Conservation (phyloP, 164 flowering plant species). For the Vitis rotundifolia region DNA sequence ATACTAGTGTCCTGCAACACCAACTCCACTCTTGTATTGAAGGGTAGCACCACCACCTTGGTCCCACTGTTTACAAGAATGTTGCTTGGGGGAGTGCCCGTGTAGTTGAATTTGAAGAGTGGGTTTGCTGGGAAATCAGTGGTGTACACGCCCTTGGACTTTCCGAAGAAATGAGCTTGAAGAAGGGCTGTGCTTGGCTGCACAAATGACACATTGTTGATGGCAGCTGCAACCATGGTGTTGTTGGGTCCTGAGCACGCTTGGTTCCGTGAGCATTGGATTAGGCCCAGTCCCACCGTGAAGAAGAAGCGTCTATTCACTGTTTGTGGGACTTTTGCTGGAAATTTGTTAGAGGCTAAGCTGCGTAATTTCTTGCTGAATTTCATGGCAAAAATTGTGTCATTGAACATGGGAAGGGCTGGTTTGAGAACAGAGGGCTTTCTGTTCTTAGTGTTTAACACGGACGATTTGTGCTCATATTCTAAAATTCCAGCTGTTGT, state of each 20-base stretch:
- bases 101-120: conserved; percentile 45
- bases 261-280: conserved; percentile 44
- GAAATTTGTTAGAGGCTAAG: conserved; percentile 46
- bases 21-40: conserved; percentile 61
- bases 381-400: conserved; percentile 43
- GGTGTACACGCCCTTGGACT: conserved; percentile 51
- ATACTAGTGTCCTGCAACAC: conserved; percentile 72
- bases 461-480: conserved; percentile 24
- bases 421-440: conserved; percentile 41
- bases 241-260: conserved; percentile 67
- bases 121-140: conserved; percentile 54
- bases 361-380: conserved; percentile 47
- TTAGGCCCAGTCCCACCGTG: conserved; percentile 61
- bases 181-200: conserved; percentile 53
- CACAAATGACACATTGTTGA: conserved; percentile 60
- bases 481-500: conserved; percentile 56
- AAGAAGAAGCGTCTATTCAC: conserved; percentile 56
- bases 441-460: conserved; percentile 12
- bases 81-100: conserved; percentile 61
- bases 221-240: conserved; percentile 34
- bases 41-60: conserved; percentile 44
- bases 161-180: conserved; percentile 53
- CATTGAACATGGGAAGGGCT: conserved; percentile 50
- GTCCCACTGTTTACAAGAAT: conserved; percentile 47
- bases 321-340: conserved; percentile 55